These are phyloP conservation scores for Coprinellus aureogranulatus DNA, from an alignment of 768 basidiomycete species.

Conservation along the genomic window DNA sequence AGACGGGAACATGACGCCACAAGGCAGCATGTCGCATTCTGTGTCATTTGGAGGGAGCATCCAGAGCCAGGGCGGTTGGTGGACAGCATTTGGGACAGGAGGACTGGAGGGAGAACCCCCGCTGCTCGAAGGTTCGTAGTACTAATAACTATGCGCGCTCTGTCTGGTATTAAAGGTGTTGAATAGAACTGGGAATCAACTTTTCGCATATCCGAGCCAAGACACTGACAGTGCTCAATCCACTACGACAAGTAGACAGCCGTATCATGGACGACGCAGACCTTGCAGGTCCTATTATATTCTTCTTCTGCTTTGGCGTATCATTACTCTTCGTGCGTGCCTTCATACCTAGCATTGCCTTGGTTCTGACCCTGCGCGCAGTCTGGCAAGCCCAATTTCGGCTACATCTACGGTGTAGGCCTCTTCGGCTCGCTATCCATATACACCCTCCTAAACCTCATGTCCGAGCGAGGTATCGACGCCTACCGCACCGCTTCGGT, in stretches of 20 bases:
- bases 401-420: slow-evolving; percentile 97
- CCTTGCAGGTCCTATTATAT: slow-evolving; percentile 91
- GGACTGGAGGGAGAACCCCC: slow-evolving; percentile 96
- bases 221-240: slow-evolving; percentile 93
- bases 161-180: neutral
- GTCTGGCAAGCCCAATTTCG: slow-evolving; percentile 99
- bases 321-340: slow-evolving; percentile 84
- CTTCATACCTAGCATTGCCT: neutral
- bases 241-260: slow-evolving; percentile 76
- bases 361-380: slow-evolving; percentile 28
- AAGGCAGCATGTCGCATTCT: slow-evolving; percentile 50
- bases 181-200: slow-evolving; percentile 92
- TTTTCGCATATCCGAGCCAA: slow-evolving; percentile 94
- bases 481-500: slow-evolving; percentile 94
- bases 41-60: slow-evolving; percentile 71
- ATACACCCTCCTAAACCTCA: slow-evolving; percentile 93
- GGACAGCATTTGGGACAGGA: slow-evolving; percentile 94
- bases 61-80: slow-evolving; percentile 76
- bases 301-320: slow-evolving; percentile 92
- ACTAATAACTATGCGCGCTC: neutral
- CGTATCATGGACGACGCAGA: slow-evolving; percentile 99
- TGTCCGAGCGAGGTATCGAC: slow-evolving; percentile 94
- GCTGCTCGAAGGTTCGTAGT: slow-evolving; percentile 78
- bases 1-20: slow-evolving; percentile 62
- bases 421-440: slow-evolving; percentile 91